Conservation (phyloP, 2,329 filamentous ascomycete species). For the Alternaria novae-zelandiae region DNA sequence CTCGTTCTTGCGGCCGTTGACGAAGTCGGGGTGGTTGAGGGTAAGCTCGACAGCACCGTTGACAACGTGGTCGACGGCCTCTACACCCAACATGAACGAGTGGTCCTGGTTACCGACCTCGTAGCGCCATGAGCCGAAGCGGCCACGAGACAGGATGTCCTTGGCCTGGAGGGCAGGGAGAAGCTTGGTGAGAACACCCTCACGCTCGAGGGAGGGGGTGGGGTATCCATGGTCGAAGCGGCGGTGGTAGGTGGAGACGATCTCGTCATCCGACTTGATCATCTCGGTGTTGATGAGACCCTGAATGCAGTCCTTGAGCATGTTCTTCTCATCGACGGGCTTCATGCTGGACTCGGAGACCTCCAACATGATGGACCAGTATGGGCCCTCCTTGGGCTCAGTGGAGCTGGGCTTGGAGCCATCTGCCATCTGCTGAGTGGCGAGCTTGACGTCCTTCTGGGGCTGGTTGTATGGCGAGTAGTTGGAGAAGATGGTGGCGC, state of each 20-base stretch:
- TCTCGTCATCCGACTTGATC: slow-evolving; percentile 88
- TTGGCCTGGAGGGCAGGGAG: slow-evolving; percentile 89
- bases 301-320: slow-evolving; percentile 91
- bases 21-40: slow-evolving; percentile 95
- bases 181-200: slow-evolving; percentile 89
- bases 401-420: slow-evolving; percentile 78
- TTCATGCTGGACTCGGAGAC: slow-evolving; percentile 96
- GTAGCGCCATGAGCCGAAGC: slow-evolving; percentile 98
- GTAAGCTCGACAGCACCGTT: slow-evolving; percentile 90
- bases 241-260: slow-evolving; percentile 97
- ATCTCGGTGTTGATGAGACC: slow-evolving; percentile 98
- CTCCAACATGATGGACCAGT: slow-evolving; percentile 99
- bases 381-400: slow-evolving; percentile 83
- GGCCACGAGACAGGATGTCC: slow-evolving; percentile 93
- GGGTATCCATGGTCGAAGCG: slow-evolving; percentile 98
- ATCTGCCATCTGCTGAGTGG: slow-evolving; percentile 83
- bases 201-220: slow-evolving; percentile 91
- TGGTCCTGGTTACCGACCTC: slow-evolving; percentile 98
- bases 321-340: slow-evolving; percentile 83
- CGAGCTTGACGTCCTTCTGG: slow-evolving; percentile 77
- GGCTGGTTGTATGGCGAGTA: slow-evolving; percentile 99
- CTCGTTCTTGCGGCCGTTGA: slow-evolving; percentile 77
- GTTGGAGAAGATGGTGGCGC: slow-evolving; percentile 99
- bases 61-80: slow-evolving; percentile 89
- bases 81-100: slow-evolving; percentile 95